Conservation (phyloP, 257 asterid species). For the Ballota nigra region DNA sequence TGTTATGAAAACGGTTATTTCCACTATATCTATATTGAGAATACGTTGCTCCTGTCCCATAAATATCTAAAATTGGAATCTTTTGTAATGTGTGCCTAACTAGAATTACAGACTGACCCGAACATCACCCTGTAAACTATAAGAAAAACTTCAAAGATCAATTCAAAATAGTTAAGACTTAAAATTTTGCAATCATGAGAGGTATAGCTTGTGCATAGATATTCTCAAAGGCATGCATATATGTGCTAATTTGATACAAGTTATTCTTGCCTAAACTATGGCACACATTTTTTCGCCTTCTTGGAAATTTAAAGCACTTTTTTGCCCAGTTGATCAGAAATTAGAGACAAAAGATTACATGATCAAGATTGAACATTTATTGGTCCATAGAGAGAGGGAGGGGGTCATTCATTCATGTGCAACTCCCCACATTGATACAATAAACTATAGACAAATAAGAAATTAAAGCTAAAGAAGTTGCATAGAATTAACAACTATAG, state of each 20-base stretch:
- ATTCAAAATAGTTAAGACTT: neutral
- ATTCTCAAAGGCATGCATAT: neutral
- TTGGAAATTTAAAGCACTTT: too few relatives aligned
- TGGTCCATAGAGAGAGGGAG: neutral
- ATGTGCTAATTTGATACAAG: constrained; percentile 9
- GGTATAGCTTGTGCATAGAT: neutral
- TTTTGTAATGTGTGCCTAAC: neutral
- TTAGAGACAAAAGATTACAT: constrained; percentile 1
- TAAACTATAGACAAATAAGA: neutral
- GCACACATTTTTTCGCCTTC: too few relatives aligned
- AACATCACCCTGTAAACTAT: neutral
- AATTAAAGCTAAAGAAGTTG: neutral
- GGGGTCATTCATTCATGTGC: neutral
- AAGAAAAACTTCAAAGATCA: neutral
- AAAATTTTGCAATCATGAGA: constrained; percentile 4
- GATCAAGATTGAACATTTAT: neutral
- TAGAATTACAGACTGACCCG: neutral
- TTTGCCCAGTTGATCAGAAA: constrained; percentile 10
- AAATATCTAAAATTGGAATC: neutral
- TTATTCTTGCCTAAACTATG: neutral
- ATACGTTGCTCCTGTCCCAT: neutral
- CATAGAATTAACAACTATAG: constrained; percentile 17
- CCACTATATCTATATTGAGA: neutral
- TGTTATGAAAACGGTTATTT: neutral
- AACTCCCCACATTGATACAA: neutral